A percentile compares a stretch with the other conserved stretches of the same genome.
Evolutionary conservation across 1,139 yeast genomes (phyloP).

Genomic region (Taphrina confusa): DNA sequence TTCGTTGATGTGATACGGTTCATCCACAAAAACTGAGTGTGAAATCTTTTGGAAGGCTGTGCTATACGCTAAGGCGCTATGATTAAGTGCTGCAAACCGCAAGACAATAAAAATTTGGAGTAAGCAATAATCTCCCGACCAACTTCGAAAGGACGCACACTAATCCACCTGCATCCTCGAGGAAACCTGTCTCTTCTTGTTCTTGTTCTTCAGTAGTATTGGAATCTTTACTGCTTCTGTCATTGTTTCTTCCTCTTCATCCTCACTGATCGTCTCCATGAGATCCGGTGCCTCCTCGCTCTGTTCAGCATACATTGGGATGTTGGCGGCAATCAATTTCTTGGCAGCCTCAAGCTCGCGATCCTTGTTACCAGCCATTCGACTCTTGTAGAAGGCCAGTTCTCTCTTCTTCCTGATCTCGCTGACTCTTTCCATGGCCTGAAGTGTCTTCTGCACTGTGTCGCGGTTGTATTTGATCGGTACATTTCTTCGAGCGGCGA

Average conservation of each 20-base stretch:
- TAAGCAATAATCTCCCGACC: too few relatives aligned
- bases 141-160: too few relatives aligned
- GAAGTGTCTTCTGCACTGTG: conserved; percentile 86
- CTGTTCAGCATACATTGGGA: conserved; percentile 92
- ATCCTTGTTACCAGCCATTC: conserved; percentile 97
- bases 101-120: too few relatives aligned
- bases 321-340: conserved; percentile 83
- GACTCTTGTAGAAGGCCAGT: conserved; percentile 96
- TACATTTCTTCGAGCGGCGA: conserved; percentile 95
- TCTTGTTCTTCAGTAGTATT: conserved; percentile 29
- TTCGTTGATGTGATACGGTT: too few relatives aligned
- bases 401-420: conserved; percentile 96
- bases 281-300: conserved; percentile 71
- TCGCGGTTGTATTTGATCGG: conserved; percentile 98
- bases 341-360: conserved; percentile 80
- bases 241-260: conserved; percentile 52
- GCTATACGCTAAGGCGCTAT: neutral
- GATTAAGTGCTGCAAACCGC: neutral
- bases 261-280: conserved; percentile 55
- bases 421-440: conserved; percentile 94
- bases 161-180: conserved; percentile 17
- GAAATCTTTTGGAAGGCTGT: neutral
- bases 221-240: conserved; percentile 50
- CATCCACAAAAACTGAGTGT: too few relatives aligned
- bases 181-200: conserved; percentile 26